phyloP scores from a whole-genome alignment of 2,329 filamentous ascomycete species.

The Orbilia brochopaga region DNA sequence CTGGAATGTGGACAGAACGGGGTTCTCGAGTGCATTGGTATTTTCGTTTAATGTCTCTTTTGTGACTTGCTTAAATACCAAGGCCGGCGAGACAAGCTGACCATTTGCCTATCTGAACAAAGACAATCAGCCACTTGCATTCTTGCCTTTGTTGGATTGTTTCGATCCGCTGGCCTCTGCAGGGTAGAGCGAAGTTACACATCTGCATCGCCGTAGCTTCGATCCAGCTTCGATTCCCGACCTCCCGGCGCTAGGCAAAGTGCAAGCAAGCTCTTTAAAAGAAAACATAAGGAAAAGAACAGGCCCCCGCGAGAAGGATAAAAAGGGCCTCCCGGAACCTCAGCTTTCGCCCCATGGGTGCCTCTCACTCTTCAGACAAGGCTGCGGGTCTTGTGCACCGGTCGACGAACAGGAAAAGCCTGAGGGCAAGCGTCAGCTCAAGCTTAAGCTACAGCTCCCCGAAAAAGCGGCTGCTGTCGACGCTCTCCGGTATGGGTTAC shows the following conservation, averaged over 20 bases:
- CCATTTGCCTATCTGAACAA: background rate
- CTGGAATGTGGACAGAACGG: background rate
- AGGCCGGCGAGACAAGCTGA: background rate
- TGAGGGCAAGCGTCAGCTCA: background rate
- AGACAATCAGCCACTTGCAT: slow-evolving; percentile 3
- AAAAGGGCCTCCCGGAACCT: background rate
- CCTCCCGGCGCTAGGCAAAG: background rate
- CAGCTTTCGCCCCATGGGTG: background rate
- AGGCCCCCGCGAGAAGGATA: background rate
- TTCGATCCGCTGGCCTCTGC: background rate
- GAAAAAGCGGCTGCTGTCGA: background rate
- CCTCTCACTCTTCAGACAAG: background rate
- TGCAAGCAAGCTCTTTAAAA: background rate
- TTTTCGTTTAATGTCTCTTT: background rate
- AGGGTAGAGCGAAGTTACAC: background rate
- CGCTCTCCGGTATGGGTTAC: slow-evolving; percentile 36
- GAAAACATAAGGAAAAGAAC: background rate
- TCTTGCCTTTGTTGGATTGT: background rate
- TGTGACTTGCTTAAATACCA: background rate
- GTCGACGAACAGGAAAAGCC: background rate
- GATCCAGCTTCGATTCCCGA: slow-evolving; percentile 2
- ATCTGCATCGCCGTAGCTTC: background rate
- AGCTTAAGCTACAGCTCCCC: slow-evolving; percentile 10
- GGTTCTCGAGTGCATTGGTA: too few species aligned
- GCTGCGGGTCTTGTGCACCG: too few species aligned